Percentiles rank a stretch among this genome's conserved stretches.
These are phyloP conservation scores for Spathaspora girioi DNA, from an alignment of 805 yeast genomes.

Conservation along the genomic window DNA sequence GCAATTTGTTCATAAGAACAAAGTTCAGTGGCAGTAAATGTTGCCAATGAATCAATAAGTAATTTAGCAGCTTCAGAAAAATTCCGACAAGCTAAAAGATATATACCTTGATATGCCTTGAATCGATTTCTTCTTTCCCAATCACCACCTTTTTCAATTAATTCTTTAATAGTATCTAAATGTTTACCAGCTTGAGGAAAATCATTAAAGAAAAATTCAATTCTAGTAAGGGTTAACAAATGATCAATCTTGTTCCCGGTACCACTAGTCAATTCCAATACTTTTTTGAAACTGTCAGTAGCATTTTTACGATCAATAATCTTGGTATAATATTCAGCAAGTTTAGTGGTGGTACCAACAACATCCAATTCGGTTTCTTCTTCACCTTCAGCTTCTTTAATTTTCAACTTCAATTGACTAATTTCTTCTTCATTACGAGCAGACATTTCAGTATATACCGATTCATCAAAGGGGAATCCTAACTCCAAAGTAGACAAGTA, in stretches of 20 bases:
- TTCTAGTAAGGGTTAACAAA: slow-evolving; percentile 71
- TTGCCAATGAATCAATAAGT: slow-evolving; percentile 86
- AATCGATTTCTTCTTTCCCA: slow-evolving; percentile 97
- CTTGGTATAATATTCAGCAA: slow-evolving; percentile 84
- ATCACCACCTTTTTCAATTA: slow-evolving; percentile 96
- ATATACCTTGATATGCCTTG: slow-evolving; percentile 88
- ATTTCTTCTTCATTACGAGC: slow-evolving; percentile 56
- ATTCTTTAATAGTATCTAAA: slow-evolving; percentile 64
- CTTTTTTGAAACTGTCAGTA: slow-evolving; percentile 59
- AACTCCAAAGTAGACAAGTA: slow-evolving; percentile 43
- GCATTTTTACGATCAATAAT: slow-evolving; percentile 82
- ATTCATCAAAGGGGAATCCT: slow-evolving; percentile 56
- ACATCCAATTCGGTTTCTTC: slow-evolving; percentile 86
- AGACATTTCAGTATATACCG: slow-evolving; percentile 47
- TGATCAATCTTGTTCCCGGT: slow-evolving; percentile 91
- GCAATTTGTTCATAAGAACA: slow-evolving; percentile 89
- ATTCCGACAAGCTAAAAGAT: slow-evolving; percentile 77
- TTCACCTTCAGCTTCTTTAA: slow-evolving; percentile 53
- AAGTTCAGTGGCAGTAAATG: slow-evolving; percentile 90
- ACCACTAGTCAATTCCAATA: slow-evolving; percentile 75
- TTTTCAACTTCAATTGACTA: slow-evolving; percentile 49
- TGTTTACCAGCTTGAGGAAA: slow-evolving; percentile 63
- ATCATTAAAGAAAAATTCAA: slow-evolving; percentile 89
- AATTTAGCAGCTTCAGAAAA: slow-evolving; percentile 82
- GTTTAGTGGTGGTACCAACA: slow-evolving; percentile 68